Base-by-base conservation (phyloP, 106 monocot species). In the Ottelia alismoides region DNA sequence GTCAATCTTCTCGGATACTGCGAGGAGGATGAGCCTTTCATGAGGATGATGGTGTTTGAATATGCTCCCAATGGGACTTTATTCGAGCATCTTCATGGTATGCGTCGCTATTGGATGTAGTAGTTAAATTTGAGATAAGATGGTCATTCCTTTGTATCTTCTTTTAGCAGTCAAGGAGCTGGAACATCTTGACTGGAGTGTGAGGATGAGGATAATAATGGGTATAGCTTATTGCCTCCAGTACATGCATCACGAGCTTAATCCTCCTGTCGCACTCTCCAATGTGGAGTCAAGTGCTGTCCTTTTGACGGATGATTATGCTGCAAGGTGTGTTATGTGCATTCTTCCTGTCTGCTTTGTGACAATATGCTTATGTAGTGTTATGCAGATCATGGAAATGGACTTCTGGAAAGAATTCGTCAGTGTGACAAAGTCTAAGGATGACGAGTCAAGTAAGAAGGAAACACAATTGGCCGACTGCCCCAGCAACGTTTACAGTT, bases 151-250 rank as follows among this genome's bases (percentile, higher is more conserved):
- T 2, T 12, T 51, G 1, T 20, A 30, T 1, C 18, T 56, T 21
- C n/a, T 46, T 49, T 48, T 17, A 76, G 67, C 84, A 88, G 84
- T 65, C 17, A 80, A 88, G 81, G 84, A 78, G 51, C 72, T 59
- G 47, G 88, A 81, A 20, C 77, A 67, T 72, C 74, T 93, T 44
- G 72, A 78, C 26, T 93, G 93, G 93, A 45, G 25, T 70, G 66
- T 69, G 30, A 65, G 93, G 61, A 80, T 80, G 77, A 93, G 93
- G 71, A 78, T 94, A 45, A 68, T 88, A 29, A 94, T 94, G 93
- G 93, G 93, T 22, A 78, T 58, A 19, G 83, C 84, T 19, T 88
- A 88, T 49, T 88, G 93, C 58, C 88, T 94, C 61, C 80, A 94
- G 56, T 74, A 78, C 61, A 68, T 80, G 74, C 93, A 99, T 44